Evolutionary conservation across 2,329 filamentous ascomycete species (phyloP).

Genomic region (Orbilia oligospora): DNA sequence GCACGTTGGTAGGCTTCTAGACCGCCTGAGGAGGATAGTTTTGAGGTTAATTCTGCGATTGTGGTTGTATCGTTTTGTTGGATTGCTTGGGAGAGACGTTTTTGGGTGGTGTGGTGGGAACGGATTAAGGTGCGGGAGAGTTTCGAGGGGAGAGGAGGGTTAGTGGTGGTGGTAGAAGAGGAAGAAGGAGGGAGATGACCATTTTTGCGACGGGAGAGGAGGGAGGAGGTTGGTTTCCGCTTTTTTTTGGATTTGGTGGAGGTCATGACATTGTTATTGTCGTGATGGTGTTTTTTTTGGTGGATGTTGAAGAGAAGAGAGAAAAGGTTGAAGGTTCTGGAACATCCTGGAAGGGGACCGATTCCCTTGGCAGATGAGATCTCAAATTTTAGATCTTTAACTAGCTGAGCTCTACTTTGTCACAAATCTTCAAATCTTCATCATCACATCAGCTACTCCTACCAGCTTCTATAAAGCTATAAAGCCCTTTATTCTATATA

Average conservation of each 20-base stretch:
- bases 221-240: constrained; percentile 52
- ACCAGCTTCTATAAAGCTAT: neutral
- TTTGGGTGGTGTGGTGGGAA: constrained; percentile 76
- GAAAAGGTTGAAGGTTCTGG: constrained; percentile 36
- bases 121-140: constrained; percentile 77
- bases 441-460: neutral
- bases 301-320: constrained; percentile 5
- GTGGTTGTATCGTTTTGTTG: constrained; percentile 71
- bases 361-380: constrained; percentile 14
- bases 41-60: constrained; percentile 69
- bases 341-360: constrained; percentile 46
- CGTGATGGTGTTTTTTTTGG: neutral
- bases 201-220: constrained; percentile 41
- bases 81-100: constrained; percentile 73
- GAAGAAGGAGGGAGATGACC: constrained; percentile 64
- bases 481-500: neutral
- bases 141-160: constrained; percentile 75
- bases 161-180: constrained; percentile 62
- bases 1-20: constrained; percentile 77
- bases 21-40: constrained; percentile 75
- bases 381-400: constrained; percentile 2
- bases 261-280: constrained; percentile 58
- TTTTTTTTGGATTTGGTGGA: constrained; percentile 60
- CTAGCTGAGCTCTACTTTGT: neutral
- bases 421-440: neutral